Evolutionary conservation across 2,329 filamentous ascomycete species (phyloP).

Genomic region (Dactylellina cionopaga): DNA sequence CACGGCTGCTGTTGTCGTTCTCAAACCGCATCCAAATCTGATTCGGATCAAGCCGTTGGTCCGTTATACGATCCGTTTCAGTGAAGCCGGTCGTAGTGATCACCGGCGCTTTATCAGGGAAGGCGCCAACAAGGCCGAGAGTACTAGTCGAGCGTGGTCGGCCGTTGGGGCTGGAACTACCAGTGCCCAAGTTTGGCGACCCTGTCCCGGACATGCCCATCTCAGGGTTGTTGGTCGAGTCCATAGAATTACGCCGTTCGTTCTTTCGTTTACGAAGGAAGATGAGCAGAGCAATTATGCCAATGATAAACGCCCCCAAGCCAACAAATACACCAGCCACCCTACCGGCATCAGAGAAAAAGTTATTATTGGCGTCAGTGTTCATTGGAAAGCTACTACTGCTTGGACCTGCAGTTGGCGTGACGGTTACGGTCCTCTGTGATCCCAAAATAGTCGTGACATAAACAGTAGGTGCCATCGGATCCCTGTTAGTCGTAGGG

Average conservation of each 20-base stretch:
- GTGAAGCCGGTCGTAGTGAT: conserved; percentile 37
- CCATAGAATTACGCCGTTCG: conserved; percentile 42
- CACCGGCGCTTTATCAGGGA: conserved; percentile 31
- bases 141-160: conserved; percentile 51
- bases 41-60: conserved; percentile 49
- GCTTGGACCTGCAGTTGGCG: conserved; percentile 14
- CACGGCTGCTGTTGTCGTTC: conserved; percentile 45
- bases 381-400: conserved; percentile 24
- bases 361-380: conserved; percentile 5
- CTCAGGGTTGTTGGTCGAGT: conserved; percentile 42
- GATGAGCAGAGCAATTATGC: conserved; percentile 16
- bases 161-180: conserved; percentile 38
- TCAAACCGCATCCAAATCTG: conserved; percentile 52
- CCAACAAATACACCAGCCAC: conserved; percentile 44
- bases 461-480: conserved; percentile 19
- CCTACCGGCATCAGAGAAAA: conserved; percentile 41
- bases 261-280: conserved; percentile 43
- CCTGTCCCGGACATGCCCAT: conserved; percentile 49
- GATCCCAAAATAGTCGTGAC: conserved; percentile 33
- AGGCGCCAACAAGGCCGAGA: conserved; percentile 44
- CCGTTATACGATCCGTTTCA: conserved; percentile 43
- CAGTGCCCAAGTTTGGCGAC: conserved; percentile 36
- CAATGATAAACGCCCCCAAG: no score
- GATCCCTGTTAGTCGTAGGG: neutral
- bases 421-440: conserved; percentile 30